A percentile compares a stretch with the other conserved stretches of the same genome.
phyloP scores from a whole-genome alignment of 352 stramenopile species.

The Phytophthora parvispora region DNA sequence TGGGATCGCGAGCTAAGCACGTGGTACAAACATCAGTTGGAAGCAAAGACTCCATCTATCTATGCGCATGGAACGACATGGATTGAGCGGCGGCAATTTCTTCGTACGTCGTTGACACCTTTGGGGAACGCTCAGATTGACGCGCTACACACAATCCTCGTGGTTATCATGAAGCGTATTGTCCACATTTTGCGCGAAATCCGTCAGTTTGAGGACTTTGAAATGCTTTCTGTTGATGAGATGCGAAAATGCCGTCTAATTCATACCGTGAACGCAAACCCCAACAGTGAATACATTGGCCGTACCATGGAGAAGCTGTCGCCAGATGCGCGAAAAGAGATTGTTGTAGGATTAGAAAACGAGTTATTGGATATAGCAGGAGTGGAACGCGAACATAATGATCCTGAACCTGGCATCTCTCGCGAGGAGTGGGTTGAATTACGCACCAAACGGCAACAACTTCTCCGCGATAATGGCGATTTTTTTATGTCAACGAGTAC shows the following conservation, averaged over 20 bases:
- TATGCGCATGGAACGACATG: conserved; percentile 35
- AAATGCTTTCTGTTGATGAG: conserved; percentile 53
- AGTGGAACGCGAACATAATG: conserved; percentile 6
- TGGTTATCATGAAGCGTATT: conserved; percentile 64
- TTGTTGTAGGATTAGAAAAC: conserved; percentile 71
- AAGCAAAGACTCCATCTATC: conserved; percentile 8
- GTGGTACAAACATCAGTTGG: conserved; percentile 45
- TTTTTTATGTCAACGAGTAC: conserved; percentile 65
- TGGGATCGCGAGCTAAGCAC: conserved; percentile 30
- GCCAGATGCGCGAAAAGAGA: conserved; percentile 60
- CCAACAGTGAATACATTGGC: conserved; percentile 62
- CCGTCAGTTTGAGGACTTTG: conserved; percentile 68
- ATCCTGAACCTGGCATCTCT: conserved; percentile 11
- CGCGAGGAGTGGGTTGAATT: conserved; percentile 67
- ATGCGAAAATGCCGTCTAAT: conserved; percentile 61
- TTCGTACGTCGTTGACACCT: conserved; percentile 63
- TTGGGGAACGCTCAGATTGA: conserved; percentile 75
- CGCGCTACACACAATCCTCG: conserved; percentile 60
- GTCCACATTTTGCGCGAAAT: conserved; percentile 67
- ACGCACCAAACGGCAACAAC: conserved; percentile 50
- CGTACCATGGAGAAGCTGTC: conserved; percentile 66
- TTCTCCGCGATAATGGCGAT: conserved; percentile 47
- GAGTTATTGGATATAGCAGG: conserved; percentile 66
- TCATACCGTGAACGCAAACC: conserved; percentile 59
- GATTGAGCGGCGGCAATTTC: conserved; percentile 53